These are phyloP conservation scores for Stemphylium beticola DNA, from an alignment of 2,329 filamentous ascomycete species.

Conservation along the genomic window DNA sequence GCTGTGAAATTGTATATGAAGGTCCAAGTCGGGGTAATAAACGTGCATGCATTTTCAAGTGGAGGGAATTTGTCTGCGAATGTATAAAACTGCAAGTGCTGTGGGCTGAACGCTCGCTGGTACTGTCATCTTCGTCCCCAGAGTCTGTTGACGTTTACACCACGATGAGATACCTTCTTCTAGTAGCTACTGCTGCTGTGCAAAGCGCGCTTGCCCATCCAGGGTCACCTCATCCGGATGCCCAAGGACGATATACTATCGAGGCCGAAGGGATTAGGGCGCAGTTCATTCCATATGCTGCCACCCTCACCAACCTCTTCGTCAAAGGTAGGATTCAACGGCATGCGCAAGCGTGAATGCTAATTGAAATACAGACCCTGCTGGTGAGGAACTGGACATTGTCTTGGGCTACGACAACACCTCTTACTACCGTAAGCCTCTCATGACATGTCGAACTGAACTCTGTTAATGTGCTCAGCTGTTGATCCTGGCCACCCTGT, in stretches of 20 bases:
- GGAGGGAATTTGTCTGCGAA: neutral
- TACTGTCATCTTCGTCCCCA: constrained; percentile 8
- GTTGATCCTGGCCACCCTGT: constrained; percentile 45
- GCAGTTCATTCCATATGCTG: constrained; percentile 45
- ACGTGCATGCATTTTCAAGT: constrained; percentile 6
- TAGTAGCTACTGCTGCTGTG: constrained; percentile 27
- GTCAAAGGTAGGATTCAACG: constrained; percentile 32
- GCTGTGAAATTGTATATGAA: constrained; percentile 16
- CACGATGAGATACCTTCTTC: constrained; percentile 33
- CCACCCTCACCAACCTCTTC: constrained; percentile 43
- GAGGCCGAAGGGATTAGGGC: constrained; percentile 40
- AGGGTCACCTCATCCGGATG: constrained; percentile 29
- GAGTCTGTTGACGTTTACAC: neutral
- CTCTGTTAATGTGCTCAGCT: constrained; percentile 24
- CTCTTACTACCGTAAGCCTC: constrained; percentile 41
- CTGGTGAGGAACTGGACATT: constrained; percentile 39
- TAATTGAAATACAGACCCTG: constrained; percentile 32
- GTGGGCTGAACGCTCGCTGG: neutral
- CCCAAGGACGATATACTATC: constrained; percentile 38
- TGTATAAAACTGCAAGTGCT: constrained; percentile 18
- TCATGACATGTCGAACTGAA: neutral
- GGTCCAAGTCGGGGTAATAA: constrained; percentile 13
- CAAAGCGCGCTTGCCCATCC: constrained; percentile 14
- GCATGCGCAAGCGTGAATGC: neutral
- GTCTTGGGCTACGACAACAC: constrained; percentile 45